Evolutionary conservation across 805 yeast species (phyloP).

Genomic region (Wickerhamiella vanderwaltii): DNA sequence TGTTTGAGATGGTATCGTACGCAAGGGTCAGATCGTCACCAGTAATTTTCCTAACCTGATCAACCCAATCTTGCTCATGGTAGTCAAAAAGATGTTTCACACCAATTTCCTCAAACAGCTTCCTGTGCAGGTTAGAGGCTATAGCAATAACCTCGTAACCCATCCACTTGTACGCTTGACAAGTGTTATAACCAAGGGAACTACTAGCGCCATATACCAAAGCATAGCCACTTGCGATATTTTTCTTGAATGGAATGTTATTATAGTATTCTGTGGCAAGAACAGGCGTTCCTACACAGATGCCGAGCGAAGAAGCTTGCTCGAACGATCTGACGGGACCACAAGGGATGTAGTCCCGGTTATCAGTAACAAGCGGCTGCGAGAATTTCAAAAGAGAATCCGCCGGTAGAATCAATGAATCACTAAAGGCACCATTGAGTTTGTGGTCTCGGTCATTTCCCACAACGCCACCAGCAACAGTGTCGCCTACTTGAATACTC

Average conservation of each 20-base stretch:
- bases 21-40: slow-evolving; percentile 21
- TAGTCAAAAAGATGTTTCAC: slow-evolving; percentile 41
- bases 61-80: slow-evolving; percentile 33
- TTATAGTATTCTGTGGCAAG: slow-evolving; percentile 27
- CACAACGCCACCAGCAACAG: slow-evolving; percentile 45
- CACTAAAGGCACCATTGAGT: slow-evolving; percentile 47
- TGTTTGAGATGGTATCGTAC: slow-evolving; percentile 21
- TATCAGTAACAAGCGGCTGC: slow-evolving; percentile 20
- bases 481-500: slow-evolving; percentile 22
- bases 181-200: slow-evolving; percentile 44
- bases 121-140: slow-evolving; percentile 39
- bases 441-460: slow-evolving; percentile 32
- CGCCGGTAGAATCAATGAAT: slow-evolving; percentile 36
- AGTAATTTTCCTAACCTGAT: slow-evolving; percentile 29
- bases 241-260: slow-evolving; percentile 25
- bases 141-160: slow-evolving; percentile 39
- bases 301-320: slow-evolving; percentile 50
- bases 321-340: slow-evolving; percentile 41
- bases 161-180: slow-evolving; percentile 46
- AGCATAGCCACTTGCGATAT: slow-evolving; percentile 17
- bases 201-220: slow-evolving; percentile 41
- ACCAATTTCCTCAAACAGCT: slow-evolving; percentile 34
- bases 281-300: slow-evolving; percentile 41
- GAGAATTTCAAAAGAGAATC: slow-evolving; percentile 25
- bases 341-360: slow-evolving; percentile 26